Evolutionary conservation across 1,284 basidiomycete genomes (phyloP).

Genomic region (Leccinum glutinopallens): DNA sequence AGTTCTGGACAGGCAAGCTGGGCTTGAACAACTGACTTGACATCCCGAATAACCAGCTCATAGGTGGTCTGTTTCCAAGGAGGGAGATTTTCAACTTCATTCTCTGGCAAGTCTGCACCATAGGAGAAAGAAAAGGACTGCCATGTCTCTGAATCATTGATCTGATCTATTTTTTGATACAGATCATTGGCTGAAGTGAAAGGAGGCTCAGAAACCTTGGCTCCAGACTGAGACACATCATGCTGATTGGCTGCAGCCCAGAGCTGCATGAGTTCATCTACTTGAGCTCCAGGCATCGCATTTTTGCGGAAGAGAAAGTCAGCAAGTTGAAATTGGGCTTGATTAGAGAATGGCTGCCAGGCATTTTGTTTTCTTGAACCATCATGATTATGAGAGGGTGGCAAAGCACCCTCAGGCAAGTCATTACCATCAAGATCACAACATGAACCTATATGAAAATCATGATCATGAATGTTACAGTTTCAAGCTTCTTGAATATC

Average conservation of each 20-base stretch:
- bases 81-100: not conserved
- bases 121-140: not conserved
- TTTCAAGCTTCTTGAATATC: not conserved
- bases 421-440: not conserved
- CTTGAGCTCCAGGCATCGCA: not conserved
- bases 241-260: not conserved
- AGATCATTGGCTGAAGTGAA: not conserved
- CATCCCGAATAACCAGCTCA: not conserved
- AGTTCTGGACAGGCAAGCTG: not conserved
- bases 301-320: not conserved
- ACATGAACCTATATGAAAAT: not conserved
- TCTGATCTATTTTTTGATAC: not conserved
- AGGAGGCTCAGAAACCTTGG: not conserved
- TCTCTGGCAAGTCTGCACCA: not conserved
- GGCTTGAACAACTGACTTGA: not conserved
- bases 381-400: not conserved
- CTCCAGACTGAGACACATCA: not conserved
- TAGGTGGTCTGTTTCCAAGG: not conserved
- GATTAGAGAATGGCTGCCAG: not conserved
- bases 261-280: not conserved
- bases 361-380: not conserved
- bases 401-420: not conserved
- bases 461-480: too few relatives aligned
- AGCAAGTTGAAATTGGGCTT: not conserved
- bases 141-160: not conserved